These are phyloP conservation scores for Malus fusca DNA, from an alignment of 306 rosid species.

Conservation along the genomic window DNA sequence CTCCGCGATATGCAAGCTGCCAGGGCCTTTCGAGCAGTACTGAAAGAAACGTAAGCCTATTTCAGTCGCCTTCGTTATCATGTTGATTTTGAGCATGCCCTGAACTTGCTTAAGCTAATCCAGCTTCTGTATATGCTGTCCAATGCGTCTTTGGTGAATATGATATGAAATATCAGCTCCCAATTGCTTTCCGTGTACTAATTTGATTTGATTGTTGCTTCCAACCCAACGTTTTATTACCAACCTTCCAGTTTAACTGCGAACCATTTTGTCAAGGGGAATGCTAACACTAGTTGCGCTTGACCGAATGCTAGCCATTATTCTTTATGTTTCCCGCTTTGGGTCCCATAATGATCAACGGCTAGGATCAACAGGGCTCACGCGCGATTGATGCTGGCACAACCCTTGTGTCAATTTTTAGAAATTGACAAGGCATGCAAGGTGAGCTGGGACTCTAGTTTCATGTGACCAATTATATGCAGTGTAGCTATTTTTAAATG, in stretches of 20 bases:
- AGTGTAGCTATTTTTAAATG: background rate
- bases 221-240: background rate
- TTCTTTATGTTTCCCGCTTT: too few species aligned
- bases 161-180: background rate
- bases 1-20: background rate
- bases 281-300: too few species aligned
- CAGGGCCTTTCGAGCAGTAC: background rate
- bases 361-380: too few species aligned
- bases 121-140: background rate
- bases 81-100: background rate
- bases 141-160: constrained; percentile 2
- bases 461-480: background rate
- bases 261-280: background rate
- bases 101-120: constrained; percentile 5
- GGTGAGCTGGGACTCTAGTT: background rate
- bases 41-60: background rate
- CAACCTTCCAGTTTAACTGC: background rate
- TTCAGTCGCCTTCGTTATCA: background rate
- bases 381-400: too few species aligned
- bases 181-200: background rate
- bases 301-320: too few species aligned
- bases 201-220: background rate
- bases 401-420: background rate
- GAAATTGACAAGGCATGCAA: background rate
- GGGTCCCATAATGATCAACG: too few species aligned